Evolutionary conservation across 208 protist genomes (phyloP).

Genomic region (Leishmania tropica): DNA sequence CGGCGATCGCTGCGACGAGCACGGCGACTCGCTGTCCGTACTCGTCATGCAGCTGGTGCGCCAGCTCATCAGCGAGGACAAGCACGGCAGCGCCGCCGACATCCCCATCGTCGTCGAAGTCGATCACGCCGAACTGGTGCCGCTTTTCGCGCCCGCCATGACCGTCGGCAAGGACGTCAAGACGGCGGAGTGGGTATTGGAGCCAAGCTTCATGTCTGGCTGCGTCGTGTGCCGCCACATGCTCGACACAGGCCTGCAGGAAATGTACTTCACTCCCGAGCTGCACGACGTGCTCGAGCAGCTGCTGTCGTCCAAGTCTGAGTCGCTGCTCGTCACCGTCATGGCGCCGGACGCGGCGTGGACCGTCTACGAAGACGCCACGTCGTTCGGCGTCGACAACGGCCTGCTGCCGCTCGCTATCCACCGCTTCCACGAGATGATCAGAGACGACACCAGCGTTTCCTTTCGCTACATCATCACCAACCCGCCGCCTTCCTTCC

Average conservation of each 20-base stretch:
- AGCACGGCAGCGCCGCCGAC: slow-evolving; percentile 13
- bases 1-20: slow-evolving; percentile 41
- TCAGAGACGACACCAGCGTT: slow-evolving; percentile 10
- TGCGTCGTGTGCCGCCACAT: slow-evolving; percentile 45
- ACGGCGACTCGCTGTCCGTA: slow-evolving; percentile 41
- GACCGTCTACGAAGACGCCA: slow-evolving; percentile 29
- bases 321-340: slow-evolving; percentile 34
- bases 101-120: slow-evolving; percentile 43
- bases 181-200: slow-evolving; percentile 36
- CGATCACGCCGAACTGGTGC: slow-evolving; percentile 31
- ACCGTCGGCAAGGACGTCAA: slow-evolving; percentile 17
- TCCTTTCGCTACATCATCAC: slow-evolving; percentile 50
- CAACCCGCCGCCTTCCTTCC: slow-evolving; percentile 39
- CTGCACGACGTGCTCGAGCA: slow-evolving; percentile 38
- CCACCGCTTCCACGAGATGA: slow-evolving; percentile 33
- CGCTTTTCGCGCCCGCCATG: slow-evolving; percentile 22
- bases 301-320: slow-evolving; percentile 30
- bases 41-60: slow-evolving; percentile 34
- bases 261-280: slow-evolving; percentile 40
- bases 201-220: slow-evolving; percentile 48
- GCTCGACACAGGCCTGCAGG: slow-evolving; percentile 42
- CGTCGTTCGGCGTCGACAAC: slow-evolving; percentile 30
- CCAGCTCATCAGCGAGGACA: slow-evolving; percentile 27
- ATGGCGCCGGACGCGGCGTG: slow-evolving; percentile 26
- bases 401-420: slow-evolving; percentile 39